Evolutionary conservation across 2,329 filamentous ascomycete species (phyloP), one percentile per base, ranked within the genome.

Genomic region (Scytalidium lignicola): DNA sequence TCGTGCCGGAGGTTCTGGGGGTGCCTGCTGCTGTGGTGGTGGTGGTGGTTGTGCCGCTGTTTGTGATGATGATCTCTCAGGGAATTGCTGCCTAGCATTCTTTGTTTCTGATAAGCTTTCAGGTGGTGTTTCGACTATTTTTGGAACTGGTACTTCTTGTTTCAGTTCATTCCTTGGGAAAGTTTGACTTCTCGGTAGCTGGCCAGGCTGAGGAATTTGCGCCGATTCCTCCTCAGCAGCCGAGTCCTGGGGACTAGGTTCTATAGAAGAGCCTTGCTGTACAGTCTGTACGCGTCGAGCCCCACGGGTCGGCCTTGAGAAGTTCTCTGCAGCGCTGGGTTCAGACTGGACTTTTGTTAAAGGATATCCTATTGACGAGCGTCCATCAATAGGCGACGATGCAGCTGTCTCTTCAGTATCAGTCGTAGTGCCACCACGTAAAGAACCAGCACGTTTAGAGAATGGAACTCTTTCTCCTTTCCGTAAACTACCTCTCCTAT

Each of bases 401-500:
- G 71, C 64, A 32, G 68, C 69, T 32, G 71, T 67, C 47, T 75
- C 73, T 47, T 76, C 74, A 18, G 71, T 73, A 52, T 85, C 82
- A 13, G 74, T 74, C 17, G 86, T 85, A n/a, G 75, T 72, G 32
- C 32, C 32, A 20, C 80, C 77, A 50, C 80, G 52, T 23, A 60
- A 80, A 41, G 80, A 78, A 3, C 75, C 75, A 41, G 82, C 74
- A 37, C 92, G 80, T 66, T 88, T 89, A 1, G 88, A 86, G 57
- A 90, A 86, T 1, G 86, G 82, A 3, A 82, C 74, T 47, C 87
- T 80, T 52, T 93, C 87, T 20, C 88, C 86, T 56, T 85, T 88
- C 45, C 87, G 85, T 54, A 96, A 67, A 70, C 91, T 96, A 28
- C 91, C 91, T 59, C 83, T 89, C 60, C 91, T 78, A 66, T 97